These are phyloP conservation scores for Bipolaris zeicola DNA, from an alignment of 2,329 filamentous ascomycete species.

Conservation along the genomic window DNA sequence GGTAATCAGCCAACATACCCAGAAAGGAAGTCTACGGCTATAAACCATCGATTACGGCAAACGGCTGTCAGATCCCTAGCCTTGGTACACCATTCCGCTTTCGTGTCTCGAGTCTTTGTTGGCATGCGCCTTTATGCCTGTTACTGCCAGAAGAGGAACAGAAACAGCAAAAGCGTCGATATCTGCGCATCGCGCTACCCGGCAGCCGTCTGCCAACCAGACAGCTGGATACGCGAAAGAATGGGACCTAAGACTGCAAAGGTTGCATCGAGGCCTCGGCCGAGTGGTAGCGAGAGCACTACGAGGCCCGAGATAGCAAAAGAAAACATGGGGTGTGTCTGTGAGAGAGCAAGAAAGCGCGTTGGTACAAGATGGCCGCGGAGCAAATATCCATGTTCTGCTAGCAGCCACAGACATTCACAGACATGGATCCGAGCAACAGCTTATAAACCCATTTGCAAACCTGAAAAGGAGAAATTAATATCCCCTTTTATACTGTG, in stretches of 20 bases:
- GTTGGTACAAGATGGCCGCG: no score
- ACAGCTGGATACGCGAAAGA: neutral
- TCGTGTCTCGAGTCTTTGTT: neutral
- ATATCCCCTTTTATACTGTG: no score
- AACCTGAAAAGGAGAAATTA: no score
- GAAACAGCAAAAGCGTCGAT: constrained; percentile 1
- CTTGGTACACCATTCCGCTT: neutral
- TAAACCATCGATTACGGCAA: constrained; percentile 6
- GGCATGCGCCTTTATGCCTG: neutral
- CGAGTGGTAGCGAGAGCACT: neutral
- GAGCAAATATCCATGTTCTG: no score
- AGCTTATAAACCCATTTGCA: no score
- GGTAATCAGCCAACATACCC: neutral
- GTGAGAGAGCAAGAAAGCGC: neutral
- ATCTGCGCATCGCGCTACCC: constrained; percentile 7
- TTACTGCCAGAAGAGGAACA: constrained; percentile 8
- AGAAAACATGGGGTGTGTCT: neutral
- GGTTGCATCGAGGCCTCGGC: neutral
- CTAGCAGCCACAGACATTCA: no score
- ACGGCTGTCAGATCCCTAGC: constrained; percentile 9
- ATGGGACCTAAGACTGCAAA: neutral
- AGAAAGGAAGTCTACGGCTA: constrained; percentile 2
- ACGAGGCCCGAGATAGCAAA: neutral
- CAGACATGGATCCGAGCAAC: no score
- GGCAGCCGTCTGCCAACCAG: constrained; percentile 4